Percentiles rank a stretch among this genome's conserved stretches.
phyloP scores from a whole-genome alignment of 176 grass and related monocot genomes.

The Oryza glaberrima region DNA sequence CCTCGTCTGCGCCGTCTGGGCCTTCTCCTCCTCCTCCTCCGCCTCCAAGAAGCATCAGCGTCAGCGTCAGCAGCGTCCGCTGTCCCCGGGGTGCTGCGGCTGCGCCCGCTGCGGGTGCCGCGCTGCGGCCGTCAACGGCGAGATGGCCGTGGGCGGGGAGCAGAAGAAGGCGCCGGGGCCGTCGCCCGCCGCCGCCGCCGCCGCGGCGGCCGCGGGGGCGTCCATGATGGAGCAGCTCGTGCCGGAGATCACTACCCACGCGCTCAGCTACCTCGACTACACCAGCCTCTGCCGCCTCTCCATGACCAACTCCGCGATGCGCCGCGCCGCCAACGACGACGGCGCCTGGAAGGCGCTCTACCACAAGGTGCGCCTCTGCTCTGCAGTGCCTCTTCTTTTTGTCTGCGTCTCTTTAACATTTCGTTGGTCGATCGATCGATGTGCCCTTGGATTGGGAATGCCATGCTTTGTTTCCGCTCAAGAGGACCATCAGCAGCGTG shows the following conservation, averaged over 20 bases:
- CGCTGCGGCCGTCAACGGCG: conserved; percentile 5
- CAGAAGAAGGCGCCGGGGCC: conserved; percentile 47
- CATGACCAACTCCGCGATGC: conserved; percentile 98
- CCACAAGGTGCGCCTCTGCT: conserved; percentile 60
- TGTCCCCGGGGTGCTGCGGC: conserved; percentile 16
- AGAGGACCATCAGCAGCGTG: not conserved
- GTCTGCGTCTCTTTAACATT: not conserved
- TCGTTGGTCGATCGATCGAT: conserved; percentile 5
- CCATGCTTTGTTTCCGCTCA: conserved; percentile 5
- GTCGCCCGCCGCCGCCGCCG: not conserved
- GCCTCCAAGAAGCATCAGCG: conserved; percentile 13
- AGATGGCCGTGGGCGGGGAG: conserved; percentile 73
- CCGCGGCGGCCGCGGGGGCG: conserved; percentile 25
- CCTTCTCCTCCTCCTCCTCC: conserved; percentile 40
- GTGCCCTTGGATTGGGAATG: conserved; percentile 31
- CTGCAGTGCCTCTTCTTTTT: not conserved
- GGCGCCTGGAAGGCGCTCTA: conserved; percentile 94
- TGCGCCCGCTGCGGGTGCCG: conserved; percentile 48
- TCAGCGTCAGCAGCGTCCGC: not conserved
- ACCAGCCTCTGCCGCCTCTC: conserved; percentile 95
- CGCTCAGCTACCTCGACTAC: conserved; percentile 94
- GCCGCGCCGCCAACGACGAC: conserved; percentile 91
- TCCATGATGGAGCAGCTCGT: conserved; percentile 99
- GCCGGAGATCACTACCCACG: conserved; percentile 95
- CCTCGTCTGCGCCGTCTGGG: conserved; percentile 58